Base-by-base conservation (phyloP, 176 grass and related monocot species). In the Rhynchospora pubera region DNA sequence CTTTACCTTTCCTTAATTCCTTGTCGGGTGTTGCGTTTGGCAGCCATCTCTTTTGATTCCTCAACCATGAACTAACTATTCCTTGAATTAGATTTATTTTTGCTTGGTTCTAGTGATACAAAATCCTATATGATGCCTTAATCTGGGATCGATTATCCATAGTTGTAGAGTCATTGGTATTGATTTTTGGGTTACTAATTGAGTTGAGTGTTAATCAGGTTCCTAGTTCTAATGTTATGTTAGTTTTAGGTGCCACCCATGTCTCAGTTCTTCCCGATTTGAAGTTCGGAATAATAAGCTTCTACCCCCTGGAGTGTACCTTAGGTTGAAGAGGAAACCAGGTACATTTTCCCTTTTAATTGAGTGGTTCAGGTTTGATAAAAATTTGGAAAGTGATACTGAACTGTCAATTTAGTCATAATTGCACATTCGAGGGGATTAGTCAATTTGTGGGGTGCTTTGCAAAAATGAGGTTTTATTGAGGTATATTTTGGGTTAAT, bases 291-390 rank as follows among this genome's bases (percentile, higher is more conserved):
- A 79, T 79, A 52, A 79, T 79, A 52, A 79, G 61, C 44, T 65
- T 79, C 67, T 85, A 50, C 61, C 84, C 24, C 71, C 43, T 66
- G 68, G 61, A 79, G 58, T 69, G 30, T 62, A 79, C 58, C 56
- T 67, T 67, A 55, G 45, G 15, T 67, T 78, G 59, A 53, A 30
- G 26, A 74, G 24, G 52, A 82, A 82, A 82, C 62, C n/a, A 79
- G 84, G 84, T 85, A 79, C 5, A 7, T 56, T 84, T 73, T 57
- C 79, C 48, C 43, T 79, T 85, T 45, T 6, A 19, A 21, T 76
- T 59, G 42, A 26, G 18, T 48, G 8, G 30, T 18, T 84, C 16
- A 48, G 13, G 12, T 74, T 23, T 47, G 13, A 24, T 57, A 2
- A 47, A 84, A 26, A 16, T 42, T 9, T 60, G 26, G 22, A 47